Conservation (phyloP, 1,284 basidiomycete species). For the Austroboletus novae-zelandiae region DNA sequence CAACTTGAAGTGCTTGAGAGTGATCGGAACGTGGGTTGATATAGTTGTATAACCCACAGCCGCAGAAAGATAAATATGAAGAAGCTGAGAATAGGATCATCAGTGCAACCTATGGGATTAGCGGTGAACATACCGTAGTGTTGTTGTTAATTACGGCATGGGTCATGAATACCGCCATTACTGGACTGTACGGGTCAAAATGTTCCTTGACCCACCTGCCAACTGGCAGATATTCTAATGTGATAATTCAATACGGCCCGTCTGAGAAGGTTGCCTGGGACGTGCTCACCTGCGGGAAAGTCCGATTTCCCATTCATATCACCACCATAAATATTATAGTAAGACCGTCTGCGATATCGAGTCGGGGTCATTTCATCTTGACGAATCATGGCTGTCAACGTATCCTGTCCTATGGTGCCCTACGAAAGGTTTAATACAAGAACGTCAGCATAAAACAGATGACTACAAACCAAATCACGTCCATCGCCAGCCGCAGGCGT, state of each 20-base stretch:
- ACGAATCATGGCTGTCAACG: conserved; percentile 63
- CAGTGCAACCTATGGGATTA: not conserved
- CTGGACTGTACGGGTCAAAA: conserved; percentile 52
- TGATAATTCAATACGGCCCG: conserved; percentile 3
- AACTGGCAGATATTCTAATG: conserved; percentile 53
- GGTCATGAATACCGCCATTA: conserved; percentile 66
- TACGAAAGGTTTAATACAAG: conserved; percentile 25
- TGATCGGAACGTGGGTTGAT: conserved; percentile 56
- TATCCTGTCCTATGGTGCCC: conserved; percentile 66
- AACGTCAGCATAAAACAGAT: conserved; percentile 1
- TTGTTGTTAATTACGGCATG: conserved; percentile 69
- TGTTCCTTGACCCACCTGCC: conserved; percentile 56
- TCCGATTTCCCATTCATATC: conserved; percentile 47
- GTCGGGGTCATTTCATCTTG: conserved; percentile 64
- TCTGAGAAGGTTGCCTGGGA: not conserved
- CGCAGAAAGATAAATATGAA: conserved; percentile 43
- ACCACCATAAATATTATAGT: conserved; percentile 37
- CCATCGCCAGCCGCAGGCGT: conserved; percentile 9
- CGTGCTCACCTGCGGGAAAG: conserved; percentile 51
- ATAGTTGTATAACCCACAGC: conserved; percentile 21
- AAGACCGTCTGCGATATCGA: conserved; percentile 52
- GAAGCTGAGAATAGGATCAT: conserved; percentile 37
- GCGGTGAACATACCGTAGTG: conserved; percentile 40
- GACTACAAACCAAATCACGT: conserved; percentile 33
- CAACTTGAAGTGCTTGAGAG: conserved; percentile 68